phyloP scores from a whole-genome alignment of 2,329 filamentous ascomycete species.

The Cladophialophora chaetospira region DNA sequence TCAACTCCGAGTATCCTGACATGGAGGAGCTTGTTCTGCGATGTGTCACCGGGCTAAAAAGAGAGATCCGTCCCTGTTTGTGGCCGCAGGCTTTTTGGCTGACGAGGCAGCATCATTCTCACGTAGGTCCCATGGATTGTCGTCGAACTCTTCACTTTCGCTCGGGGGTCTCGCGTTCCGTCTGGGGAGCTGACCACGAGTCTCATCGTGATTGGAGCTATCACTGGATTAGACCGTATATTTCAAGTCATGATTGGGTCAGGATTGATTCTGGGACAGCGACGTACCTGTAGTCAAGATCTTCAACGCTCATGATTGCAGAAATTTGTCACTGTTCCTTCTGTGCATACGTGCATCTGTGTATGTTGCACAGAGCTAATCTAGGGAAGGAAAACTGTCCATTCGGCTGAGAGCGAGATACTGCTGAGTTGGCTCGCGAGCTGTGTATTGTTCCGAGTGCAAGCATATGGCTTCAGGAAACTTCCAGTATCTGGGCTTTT shows the following conservation, averaged over 20 bases:
- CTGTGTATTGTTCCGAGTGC: no score
- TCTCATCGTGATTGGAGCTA: neutral
- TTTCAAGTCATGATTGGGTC: no score
- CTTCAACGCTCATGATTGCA: neutral
- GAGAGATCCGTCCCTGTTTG: neutral
- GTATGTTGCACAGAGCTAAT: neutral
- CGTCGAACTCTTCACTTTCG: neutral
- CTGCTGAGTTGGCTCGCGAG: no score
- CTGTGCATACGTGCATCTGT: neutral
- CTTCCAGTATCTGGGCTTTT: no score
- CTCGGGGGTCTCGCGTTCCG: neutral
- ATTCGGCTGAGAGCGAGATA: neutral
- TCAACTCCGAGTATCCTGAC: neutral
- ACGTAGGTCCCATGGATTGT: neutral
- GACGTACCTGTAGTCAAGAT: neutral
- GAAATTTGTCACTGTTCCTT: neutral
- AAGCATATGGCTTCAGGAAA: no score
- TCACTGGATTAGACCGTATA: no score
- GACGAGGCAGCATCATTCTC: neutral
- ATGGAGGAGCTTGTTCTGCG: neutral
- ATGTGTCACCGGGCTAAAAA: neutral
- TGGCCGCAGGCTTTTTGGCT: neutral
- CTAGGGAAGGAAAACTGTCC: neutral
- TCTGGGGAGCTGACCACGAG: neutral
- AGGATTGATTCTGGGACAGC: no score